Base-by-base conservation (phyloP, 1,284 basidiomycete species). In the Ustilago loliicola region DNA sequence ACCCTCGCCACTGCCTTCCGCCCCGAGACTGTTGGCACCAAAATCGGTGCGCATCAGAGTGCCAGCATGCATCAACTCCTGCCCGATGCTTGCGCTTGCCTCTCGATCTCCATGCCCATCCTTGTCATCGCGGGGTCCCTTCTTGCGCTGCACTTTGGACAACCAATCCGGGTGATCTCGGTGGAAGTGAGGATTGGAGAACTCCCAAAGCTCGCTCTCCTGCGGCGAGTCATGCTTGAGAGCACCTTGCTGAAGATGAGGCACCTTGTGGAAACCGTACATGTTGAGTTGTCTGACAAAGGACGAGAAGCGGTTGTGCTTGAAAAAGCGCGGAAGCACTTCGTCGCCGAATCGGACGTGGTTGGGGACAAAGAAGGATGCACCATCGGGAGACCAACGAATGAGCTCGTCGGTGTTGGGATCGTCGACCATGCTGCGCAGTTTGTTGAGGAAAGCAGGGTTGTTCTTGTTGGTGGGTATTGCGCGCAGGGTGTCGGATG, bases 231-330 rank as follows among this genome's bases (percentile, higher is more conserved):
- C 84, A 56, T 85, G 78, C 68, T 88, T 88, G 76, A 98, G 90
- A 36, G 95, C 95, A 51, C 96, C 96, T 86, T 97, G 94, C 85
- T 97, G 95, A 23, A 98, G 91, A 86, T 98, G 95, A 0, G 95
- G 86, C 17, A 87, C 91, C 71, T 87, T 87, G 67, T 86, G 85
- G 57, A 86, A 84, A 52, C 81, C 87, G 66, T 84, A 82, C 94
- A 95, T 95, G 88, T 95, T 95, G 62, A 95, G 89, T 84, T 95
- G 94, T 63, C 93, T 91, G 56, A 95, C 93, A 85, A 95, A 95
- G 81, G 92, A 93, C 19, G 93, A 94, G 87, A 95, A 95, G 92
- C 94, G 86, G 56, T 83, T 86, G 73, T 87, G 86, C 74, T 87
- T 87, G 74, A 87, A 87, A 68, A 87, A 87, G 57, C 86, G 85